Percentiles rank a stretch among this genome's conserved stretches.
phyloP scores from a whole-genome alignment of 495 filamentous ascomycete genomes.

The Daldinia loculata region DNA sequence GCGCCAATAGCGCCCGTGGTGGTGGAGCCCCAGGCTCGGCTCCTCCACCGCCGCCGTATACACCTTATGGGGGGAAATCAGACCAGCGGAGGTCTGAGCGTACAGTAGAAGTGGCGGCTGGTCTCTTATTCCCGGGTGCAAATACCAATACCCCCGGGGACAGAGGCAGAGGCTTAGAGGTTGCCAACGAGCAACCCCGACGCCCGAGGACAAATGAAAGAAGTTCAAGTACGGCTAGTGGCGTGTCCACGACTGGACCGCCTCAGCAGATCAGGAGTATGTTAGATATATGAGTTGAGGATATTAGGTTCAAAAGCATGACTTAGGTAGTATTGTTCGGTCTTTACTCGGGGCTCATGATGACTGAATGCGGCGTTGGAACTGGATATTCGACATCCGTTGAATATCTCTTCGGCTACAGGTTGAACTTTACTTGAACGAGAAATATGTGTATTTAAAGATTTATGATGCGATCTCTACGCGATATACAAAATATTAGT shows the following conservation, averaged over 20 bases:
- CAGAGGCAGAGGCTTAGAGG: conserved; percentile 38
- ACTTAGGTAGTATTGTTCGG: conserved; percentile 3
- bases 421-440: neutral
- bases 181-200: conserved; percentile 12
- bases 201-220: conserved; percentile 39
- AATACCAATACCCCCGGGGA: conserved; percentile 40
- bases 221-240: conserved; percentile 48
- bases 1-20: conserved; percentile 32
- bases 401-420: neutral
- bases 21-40: conserved; percentile 12
- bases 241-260: conserved; percentile 46
- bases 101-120: conserved; percentile 47
- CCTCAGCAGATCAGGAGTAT: conserved; percentile 65
- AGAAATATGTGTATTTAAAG: neutral
- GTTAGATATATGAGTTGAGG: conserved; percentile 61
- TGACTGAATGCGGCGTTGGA: conserved; percentile 27
- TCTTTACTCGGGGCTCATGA: conserved; percentile 25
- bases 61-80: conserved; percentile 47
- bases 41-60: conserved; percentile 40
- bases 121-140: conserved; percentile 50
- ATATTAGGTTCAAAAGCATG: conserved; percentile 2
- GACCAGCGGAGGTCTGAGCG: conserved; percentile 48
- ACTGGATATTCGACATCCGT: conserved; percentile 16
- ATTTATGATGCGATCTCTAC: neutral
- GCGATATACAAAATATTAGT: neutral